Percentiles rank a stretch among this genome's conserved stretches.
phyloP scores from a whole-genome alignment of 2,329 filamentous ascomycete species.

The Cadophora luteo-olivacea region DNA sequence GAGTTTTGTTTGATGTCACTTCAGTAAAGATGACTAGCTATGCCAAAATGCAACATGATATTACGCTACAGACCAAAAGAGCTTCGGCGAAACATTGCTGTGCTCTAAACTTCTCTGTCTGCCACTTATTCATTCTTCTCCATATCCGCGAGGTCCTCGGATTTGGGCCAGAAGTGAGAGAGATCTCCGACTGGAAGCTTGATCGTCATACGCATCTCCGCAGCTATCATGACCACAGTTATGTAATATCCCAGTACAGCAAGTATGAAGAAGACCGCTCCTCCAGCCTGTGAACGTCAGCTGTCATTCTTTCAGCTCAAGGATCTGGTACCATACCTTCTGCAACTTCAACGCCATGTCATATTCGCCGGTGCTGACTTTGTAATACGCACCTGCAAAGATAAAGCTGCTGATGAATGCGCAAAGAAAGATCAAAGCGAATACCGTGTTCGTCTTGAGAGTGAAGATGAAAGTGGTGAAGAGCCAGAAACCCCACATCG shows the following conservation, averaged over 20 bases:
- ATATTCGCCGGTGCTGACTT: slow-evolving; percentile 52
- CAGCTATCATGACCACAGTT: slow-evolving; percentile 59
- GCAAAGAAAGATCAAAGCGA: slow-evolving; percentile 56
- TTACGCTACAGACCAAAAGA: neutral
- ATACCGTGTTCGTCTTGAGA: slow-evolving; percentile 56
- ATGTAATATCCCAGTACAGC: slow-evolving; percentile 58
- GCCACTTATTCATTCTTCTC: slow-evolving; percentile 28
- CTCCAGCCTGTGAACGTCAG: slow-evolving; percentile 44
- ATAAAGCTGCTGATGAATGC: slow-evolving; percentile 54
- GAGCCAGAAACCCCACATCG: slow-evolving; percentile 60
- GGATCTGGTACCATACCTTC: slow-evolving; percentile 46
- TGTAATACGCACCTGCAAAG: slow-evolving; percentile 57
- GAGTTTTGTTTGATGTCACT: neutral
- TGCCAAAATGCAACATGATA: neutral
- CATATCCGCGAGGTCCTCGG: slow-evolving; percentile 43
- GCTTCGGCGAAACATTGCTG: neutral
- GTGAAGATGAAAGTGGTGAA: slow-evolving; percentile 59
- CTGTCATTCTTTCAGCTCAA: neutral
- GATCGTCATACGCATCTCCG: slow-evolving; percentile 57
- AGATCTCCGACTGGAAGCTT: slow-evolving; percentile 58
- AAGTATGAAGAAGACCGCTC: slow-evolving; percentile 53
- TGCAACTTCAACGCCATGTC: slow-evolving; percentile 51
- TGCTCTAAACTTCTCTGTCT: neutral
- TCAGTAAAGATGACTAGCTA: neutral
- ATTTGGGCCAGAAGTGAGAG: slow-evolving; percentile 54